A percentile compares a stretch with the other conserved stretches of the same genome.
phyloP scores from a whole-genome alignment of 176 grass and related monocot species.

The Carex parvula region DNA sequence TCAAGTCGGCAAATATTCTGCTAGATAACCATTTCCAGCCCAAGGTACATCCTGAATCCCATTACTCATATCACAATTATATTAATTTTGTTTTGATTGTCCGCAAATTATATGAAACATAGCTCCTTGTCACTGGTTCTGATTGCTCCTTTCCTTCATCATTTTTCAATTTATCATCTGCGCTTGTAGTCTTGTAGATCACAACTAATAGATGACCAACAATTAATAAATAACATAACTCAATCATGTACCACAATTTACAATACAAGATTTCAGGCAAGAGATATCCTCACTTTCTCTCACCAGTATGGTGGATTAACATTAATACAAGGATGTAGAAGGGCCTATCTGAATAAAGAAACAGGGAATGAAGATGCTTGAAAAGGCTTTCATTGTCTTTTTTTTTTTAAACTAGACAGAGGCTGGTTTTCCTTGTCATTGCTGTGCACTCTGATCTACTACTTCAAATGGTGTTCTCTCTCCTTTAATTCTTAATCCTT shows the following conservation, averaged over 20 bases:
- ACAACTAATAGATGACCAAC: not conserved
- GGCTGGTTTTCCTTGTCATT: too few relatives aligned
- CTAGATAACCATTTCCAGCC: constrained; percentile 73
- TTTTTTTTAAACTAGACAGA: too few relatives aligned
- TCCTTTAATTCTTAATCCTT: too few relatives aligned
- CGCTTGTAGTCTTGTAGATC: not conserved
- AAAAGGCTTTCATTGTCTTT: too few relatives aligned
- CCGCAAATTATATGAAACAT: not conserved
- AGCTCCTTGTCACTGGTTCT: not conserved
- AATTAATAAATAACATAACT: not conserved
- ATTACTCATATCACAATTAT: not conserved
- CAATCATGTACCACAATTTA: not conserved
- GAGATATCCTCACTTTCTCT: not conserved
- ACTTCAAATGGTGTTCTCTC: too few relatives aligned
- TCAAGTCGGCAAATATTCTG: constrained; percentile 78
- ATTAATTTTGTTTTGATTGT: not conserved
- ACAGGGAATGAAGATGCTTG: too few relatives aligned
- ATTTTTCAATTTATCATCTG: not conserved
- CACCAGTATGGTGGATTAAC: too few relatives aligned
- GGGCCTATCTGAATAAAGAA: too few relatives aligned
- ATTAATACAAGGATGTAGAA: too few relatives aligned
- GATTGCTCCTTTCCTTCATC: too few relatives aligned
- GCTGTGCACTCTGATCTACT: too few relatives aligned
- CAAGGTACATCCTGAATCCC: constrained; percentile 39
- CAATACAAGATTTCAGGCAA: not conserved